Evolutionary conservation across 495 filamentous ascomycete species (phyloP), one percentile per base, ranked within the genome.

Genomic region (Parachaetomium inaequale): DNA sequence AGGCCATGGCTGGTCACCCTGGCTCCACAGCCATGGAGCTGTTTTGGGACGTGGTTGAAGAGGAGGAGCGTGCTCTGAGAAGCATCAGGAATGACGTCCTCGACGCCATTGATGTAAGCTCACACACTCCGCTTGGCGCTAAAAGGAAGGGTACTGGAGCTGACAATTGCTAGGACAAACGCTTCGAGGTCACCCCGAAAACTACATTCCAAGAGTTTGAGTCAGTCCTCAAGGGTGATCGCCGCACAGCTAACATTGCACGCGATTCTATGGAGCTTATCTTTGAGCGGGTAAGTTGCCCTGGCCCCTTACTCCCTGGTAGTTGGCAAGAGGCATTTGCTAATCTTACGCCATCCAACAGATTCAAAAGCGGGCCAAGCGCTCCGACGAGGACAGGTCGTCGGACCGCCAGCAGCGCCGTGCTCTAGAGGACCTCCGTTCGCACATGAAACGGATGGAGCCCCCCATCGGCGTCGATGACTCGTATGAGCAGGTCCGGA

Each of bases 31-130:
- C 93, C n/a, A 80, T 96, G 62, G 94, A 99, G 61, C 79, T 99
- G 10, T 96, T 98, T 76, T 96, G 95, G 93, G 95, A 99, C 75
- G 82, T 92, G 53, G 84, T 98, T 17, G 93, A 96, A 71, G 93
- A 97, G 73, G 92, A 96, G 74, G 92, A 98, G 63, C 84, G 88
- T 53, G 85, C 87, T 21, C 77, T 98, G 17, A 87, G 95, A 45
- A 84, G 84, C 52, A 88, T 87, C 51, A 83, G 93, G 32, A 95
- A 95, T 72, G 85, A 92, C 69, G 88, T 95, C 4, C 79, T 93
- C 52, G 94, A 98, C 72, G 91, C 95, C 53, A 81, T 98, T 63
- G 92, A 96, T 78, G 91, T 94, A 72, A 82, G 88, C 78, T 19
- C 51, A 58, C 23, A n/a, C 25, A 26, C 43, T 43, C 49, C n/a